phyloP scores from a whole-genome alignment of 495 filamentous ascomycete species.

The Articulospora tetracladia region DNA sequence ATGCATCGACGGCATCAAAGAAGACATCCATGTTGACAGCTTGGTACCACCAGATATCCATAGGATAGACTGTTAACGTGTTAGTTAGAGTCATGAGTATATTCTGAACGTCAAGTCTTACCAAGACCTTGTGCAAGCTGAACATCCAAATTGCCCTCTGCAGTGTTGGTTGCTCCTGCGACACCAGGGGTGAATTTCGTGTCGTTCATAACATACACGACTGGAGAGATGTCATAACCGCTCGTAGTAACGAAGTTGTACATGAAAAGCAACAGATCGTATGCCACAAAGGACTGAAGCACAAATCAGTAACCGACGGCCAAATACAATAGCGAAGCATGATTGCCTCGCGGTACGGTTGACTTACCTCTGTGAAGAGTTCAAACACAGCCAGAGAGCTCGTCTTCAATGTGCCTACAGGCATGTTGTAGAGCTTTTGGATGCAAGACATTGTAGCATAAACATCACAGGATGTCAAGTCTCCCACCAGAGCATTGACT shows the following conservation, averaged over 20 bases:
- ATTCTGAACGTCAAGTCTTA: background rate
- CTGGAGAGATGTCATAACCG: background rate
- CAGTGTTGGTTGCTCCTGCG: background rate
- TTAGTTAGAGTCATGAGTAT: background rate
- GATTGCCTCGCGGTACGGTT: background rate
- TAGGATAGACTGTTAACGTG: background rate
- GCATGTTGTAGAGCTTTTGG: conserved; percentile 26
- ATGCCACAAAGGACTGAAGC: background rate
- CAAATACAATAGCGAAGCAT: background rate
- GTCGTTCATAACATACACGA: background rate
- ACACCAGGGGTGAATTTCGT: background rate
- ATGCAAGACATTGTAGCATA: conserved; percentile 31
- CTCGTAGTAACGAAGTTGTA: background rate
- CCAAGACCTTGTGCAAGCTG: background rate
- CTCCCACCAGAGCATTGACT: background rate
- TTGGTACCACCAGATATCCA: background rate
- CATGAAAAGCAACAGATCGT: background rate
- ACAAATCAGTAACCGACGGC: background rate
- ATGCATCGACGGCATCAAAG: conserved; percentile 60
- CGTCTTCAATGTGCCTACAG: conserved; percentile 9
- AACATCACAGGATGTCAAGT: conserved; percentile 21
- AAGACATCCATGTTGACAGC: conserved; percentile 36
- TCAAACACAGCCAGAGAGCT: background rate
- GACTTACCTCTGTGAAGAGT: background rate
- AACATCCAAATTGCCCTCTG: conserved; percentile 1